Conservation (phyloP, 257 asterid genomes). For the Fraxinus anomala region DNA sequence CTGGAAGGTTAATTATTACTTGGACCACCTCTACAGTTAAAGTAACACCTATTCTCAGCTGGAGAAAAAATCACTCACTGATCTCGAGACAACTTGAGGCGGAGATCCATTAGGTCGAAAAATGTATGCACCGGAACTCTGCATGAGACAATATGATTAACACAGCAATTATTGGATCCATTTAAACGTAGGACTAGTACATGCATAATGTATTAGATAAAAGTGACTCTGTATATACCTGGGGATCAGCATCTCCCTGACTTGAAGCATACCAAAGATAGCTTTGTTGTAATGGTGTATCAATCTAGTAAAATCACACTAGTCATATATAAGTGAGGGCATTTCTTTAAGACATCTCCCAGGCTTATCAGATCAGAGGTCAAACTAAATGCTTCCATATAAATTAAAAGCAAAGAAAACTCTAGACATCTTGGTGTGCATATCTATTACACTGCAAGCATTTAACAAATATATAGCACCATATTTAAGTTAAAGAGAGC, state of each 20-base stretch:
- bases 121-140: constrained; percentile 90
- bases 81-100: constrained; percentile 61
- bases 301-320: constrained; percentile 49
- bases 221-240: constrained; percentile 40
- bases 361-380: background rate
- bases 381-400: background rate
- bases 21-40: background rate
- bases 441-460: background rate
- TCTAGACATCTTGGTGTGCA: background rate
- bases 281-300: constrained; percentile 79
- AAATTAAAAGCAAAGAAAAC: too few species aligned
- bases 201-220: background rate
- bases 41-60: background rate
- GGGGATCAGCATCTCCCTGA: constrained; percentile 51
- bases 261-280: constrained; percentile 79
- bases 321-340: constrained; percentile 5
- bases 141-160: constrained; percentile 27
- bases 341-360: background rate
- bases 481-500: background rate
- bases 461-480: background rate
- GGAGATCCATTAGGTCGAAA: constrained; percentile 68
- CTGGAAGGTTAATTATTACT: background rate
- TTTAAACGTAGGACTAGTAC: background rate
- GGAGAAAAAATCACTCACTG: constrained; percentile 44
- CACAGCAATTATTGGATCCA: constrained; percentile 19